Conservation (phyloP, 164 flowering plant species). For the Vitis amurensis region DNA sequence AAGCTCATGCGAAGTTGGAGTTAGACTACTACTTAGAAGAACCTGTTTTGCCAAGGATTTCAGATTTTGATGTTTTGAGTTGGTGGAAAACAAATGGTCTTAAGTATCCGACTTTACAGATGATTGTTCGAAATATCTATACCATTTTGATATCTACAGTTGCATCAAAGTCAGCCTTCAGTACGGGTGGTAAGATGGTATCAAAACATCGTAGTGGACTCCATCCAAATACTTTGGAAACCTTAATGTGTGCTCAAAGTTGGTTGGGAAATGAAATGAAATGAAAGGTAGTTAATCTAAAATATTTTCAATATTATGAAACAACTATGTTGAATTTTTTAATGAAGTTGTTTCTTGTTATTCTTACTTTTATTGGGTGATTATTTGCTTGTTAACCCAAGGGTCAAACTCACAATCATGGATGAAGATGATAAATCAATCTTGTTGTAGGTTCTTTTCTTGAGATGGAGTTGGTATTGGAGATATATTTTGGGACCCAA, state of each 20-base stretch:
- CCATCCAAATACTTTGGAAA: slow-evolving; percentile 3
- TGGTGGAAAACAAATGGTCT: neutral
- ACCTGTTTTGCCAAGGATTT: neutral
- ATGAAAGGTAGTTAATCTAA: neutral
- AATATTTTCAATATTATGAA: too few species aligned
- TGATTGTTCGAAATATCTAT: slow-evolving; percentile 2
- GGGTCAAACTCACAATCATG: too few species aligned
- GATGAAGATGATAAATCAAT: too few species aligned
- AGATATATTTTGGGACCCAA: too few species aligned
- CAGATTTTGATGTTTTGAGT: too few species aligned
- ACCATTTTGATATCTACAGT: too few species aligned
- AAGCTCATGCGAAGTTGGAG: neutral
- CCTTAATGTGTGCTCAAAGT: slow-evolving; percentile 6
- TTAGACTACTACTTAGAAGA: neutral
- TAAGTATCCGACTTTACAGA: slow-evolving; percentile 3
- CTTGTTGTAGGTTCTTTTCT: too few species aligned
- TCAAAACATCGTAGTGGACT: slow-evolving; percentile 9
- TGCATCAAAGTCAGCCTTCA: neutral
- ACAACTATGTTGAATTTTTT: too few species aligned
- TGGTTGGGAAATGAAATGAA: neutral
- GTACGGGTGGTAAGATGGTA: slow-evolving; percentile 3
- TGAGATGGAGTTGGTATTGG: too few species aligned
- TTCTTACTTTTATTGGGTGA: too few species aligned
- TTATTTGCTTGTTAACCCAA: too few species aligned
- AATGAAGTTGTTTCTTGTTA: too few species aligned